Base-by-base conservation (phyloP, 208 protist species). In the Acanthamoeba rhysodes region DNA sequence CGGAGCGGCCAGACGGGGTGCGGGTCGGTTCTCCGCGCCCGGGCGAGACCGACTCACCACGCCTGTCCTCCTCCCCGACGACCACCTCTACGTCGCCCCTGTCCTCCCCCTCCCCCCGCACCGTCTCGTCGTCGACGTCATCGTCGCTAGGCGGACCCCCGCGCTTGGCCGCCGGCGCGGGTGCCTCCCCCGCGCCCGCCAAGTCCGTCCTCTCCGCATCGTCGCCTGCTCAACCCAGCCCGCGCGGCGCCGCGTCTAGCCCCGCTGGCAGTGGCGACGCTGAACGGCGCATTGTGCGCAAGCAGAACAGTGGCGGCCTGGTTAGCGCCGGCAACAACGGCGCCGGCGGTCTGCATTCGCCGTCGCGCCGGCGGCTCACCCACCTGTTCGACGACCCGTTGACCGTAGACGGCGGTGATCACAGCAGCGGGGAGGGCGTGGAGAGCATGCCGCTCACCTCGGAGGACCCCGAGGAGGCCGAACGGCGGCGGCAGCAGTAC, bases 401-500 rank as follows among this genome's bases (percentile, higher is more conserved):
- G n/a, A 41, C 3, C 29, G 22, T 5, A 2, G n/a, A 16, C n/a
- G 64, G 9, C 29, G 34, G 57, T 18, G 57, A 64, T 20, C 64
- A 34, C 22, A 14, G 20, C 74, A 53, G 45, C 74, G 59, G n/a
- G 7, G 45, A 41, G 22, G 57, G 78, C 48, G 59, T 8, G 9
- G 59, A 62, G 5, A n/a, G 10, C 59, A 4, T 41, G 29, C 34
- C 29, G 24, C 7, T n/a, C 10, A 4, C 34, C 20, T 41, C 37
- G 37, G 84, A 66, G 22, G 84, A 90, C n/a, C 12, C 4, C 27
- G 59, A 90, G 24, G 84, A 70, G 7, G n/a, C 34, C 84, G 84
- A 90, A 20, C 41, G 84, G 2, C n/a, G 84, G 50, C 50, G 59
- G 9, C 84, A 90, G 50, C 84, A n/a, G 18, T 90, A 90, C 32